A percentile compares a stretch with the other conserved stretches of the same genome.
phyloP scores from a whole-genome alignment of 352 stramenopile genomes.

The Nothophytophthora sp. region DNA sequence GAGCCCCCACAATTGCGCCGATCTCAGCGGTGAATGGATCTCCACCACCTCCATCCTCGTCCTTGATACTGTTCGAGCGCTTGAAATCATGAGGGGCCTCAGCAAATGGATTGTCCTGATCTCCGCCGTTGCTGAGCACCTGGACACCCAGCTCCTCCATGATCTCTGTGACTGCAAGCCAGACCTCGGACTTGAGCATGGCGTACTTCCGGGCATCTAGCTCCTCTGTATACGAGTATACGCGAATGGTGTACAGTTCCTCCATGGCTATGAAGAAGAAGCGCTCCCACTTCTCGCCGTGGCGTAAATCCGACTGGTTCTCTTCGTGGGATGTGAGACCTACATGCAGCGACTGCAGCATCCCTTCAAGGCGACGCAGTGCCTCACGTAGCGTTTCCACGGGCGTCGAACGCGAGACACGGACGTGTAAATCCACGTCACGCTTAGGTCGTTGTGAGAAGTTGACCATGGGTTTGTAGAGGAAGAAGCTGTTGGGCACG shows the following conservation, averaged over 20 bases:
- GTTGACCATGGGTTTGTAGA: conserved; percentile 92
- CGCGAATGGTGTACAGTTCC: conserved; percentile 73
- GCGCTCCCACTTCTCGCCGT: conserved; percentile 81
- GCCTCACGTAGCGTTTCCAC: conserved; percentile 65
- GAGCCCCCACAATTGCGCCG: conserved; percentile 49
- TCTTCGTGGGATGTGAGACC: conserved; percentile 88
- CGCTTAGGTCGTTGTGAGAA: conserved; percentile 85
- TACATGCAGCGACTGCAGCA: conserved; percentile 86
- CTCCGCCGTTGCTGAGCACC: conserved; percentile 48
- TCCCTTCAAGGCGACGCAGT: conserved; percentile 61
- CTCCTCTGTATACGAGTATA: conserved; percentile 90
- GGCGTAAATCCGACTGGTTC: conserved; percentile 74
- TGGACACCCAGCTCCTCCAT: conserved; percentile 81
- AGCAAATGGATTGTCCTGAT: conserved; percentile 37
- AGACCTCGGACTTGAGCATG: conserved; percentile 90
- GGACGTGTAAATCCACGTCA: conserved; percentile 75
- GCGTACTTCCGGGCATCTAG: conserved; percentile 86
- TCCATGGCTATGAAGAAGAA: conserved; percentile 90
- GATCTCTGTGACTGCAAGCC: conserved; percentile 88
- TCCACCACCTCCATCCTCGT: conserved; percentile 18
- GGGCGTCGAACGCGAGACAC: conserved; percentile 54
- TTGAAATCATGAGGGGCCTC: conserved; percentile 36
- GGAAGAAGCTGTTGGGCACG: conserved; percentile 87
- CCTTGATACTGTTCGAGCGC: conserved; percentile 15
- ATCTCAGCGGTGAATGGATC: conserved; percentile 68